These are phyloP conservation scores for Vitis amurensis DNA, from an alignment of 164 flowering plant species.

Conservation along the genomic window DNA sequence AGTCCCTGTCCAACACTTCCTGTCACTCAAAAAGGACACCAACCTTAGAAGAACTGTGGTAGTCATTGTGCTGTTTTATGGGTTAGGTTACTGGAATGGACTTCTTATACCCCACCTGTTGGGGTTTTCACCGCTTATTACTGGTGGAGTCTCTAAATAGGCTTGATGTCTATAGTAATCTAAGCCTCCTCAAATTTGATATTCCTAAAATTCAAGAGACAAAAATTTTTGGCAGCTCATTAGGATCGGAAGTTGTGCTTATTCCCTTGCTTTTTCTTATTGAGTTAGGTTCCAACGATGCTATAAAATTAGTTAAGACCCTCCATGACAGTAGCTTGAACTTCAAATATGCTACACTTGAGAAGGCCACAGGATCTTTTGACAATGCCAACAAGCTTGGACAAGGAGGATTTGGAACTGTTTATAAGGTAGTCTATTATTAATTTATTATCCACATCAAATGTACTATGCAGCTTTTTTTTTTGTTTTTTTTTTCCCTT, in stretches of 20 bases:
- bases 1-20: too few relatives aligned
- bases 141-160: conserved; percentile 3
- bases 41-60: too few relatives aligned
- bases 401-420: conserved; percentile 80
- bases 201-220: conserved; percentile 73
- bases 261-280: not conserved
- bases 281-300: conserved; percentile 53
- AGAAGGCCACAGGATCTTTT: conserved; percentile 57
- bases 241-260: conserved; percentile 56
- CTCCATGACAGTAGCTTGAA: conserved; percentile 70
- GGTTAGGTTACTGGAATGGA: too few relatives aligned
- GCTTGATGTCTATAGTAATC: conserved; percentile 73
- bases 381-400: conserved; percentile 63
- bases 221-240: conserved; percentile 53
- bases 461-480: not conserved
- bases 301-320: conserved; percentile 51
- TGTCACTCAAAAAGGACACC: too few relatives aligned
- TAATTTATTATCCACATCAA: not conserved
- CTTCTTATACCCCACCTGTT: too few relatives aligned
- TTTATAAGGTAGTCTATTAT: conserved; percentile 53
- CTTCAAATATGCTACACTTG: conserved; percentile 57
- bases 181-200: conserved; percentile 62
- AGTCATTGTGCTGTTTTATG: too few relatives aligned
- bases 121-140: too few relatives aligned
- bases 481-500: not conserved